Evolutionary conservation across 352 stramenopile species (phyloP).

Genomic region (Pythium sukuiense): DNA sequence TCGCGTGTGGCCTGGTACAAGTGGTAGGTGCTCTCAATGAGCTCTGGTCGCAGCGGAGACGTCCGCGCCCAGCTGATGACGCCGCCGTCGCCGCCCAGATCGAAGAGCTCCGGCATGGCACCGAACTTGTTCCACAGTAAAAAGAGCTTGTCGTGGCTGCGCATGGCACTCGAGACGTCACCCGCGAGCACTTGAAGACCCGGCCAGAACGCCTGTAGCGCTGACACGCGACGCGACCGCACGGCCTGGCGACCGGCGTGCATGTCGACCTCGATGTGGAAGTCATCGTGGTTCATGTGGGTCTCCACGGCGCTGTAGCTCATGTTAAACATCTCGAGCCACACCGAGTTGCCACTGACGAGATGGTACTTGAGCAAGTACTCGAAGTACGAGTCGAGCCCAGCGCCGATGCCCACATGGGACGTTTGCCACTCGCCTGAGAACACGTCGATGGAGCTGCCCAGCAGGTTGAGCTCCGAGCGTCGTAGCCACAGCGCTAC

Average conservation of each 20-base stretch:
- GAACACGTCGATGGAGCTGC: conserved; percentile 93
- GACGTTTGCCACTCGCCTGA: conserved; percentile 83
- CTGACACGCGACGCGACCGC: conserved; percentile 69
- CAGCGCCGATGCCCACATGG: conserved; percentile 88
- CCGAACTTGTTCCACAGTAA: conserved; percentile 93
- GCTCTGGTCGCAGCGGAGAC: conserved; percentile 95
- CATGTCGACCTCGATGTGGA: conserved; percentile 90
- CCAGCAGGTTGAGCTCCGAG: conserved; percentile 89
- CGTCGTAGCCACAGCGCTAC: conserved; percentile 77
- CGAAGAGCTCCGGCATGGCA: conserved; percentile 95
- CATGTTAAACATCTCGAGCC: conserved; percentile 92
- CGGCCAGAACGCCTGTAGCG: conserved; percentile 96
- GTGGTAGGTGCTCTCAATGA: conserved; percentile 97
- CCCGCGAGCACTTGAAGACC: conserved; percentile 95
- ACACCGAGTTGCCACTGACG: conserved; percentile 91
- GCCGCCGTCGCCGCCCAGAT: conserved; percentile 53
- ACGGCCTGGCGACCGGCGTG: conserved; percentile 56
- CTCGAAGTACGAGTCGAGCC: conserved; percentile 98
- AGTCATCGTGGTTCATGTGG: conserved; percentile 69
- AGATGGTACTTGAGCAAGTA: conserved; percentile 98
- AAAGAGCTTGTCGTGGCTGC: conserved; percentile 93
- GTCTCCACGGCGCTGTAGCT: conserved; percentile 79
- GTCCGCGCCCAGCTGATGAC: conserved; percentile 79
- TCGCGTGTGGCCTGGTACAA: conserved; percentile 90
- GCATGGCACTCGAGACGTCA: conserved; percentile 88